Percentiles rank a stretch among this genome's conserved stretches.
These are phyloP conservation scores for Pyrus betulifolia DNA, from an alignment of 306 rosid species.

Conservation along the genomic window DNA sequence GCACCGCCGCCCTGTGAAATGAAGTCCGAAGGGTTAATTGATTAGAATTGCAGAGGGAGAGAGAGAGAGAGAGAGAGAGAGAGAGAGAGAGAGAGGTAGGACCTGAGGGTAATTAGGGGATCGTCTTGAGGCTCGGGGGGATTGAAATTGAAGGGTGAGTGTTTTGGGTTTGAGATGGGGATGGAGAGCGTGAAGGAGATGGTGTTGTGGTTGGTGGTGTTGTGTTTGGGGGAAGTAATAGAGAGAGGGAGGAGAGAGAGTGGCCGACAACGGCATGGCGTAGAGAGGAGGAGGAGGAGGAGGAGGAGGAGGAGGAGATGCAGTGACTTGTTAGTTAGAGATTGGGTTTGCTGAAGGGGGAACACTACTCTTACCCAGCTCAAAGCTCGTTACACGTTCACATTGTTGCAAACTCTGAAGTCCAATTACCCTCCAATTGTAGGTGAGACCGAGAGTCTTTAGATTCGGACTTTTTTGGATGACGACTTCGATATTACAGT, in stretches of 20 bases:
- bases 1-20: slow-evolving; percentile 40
- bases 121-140: slow-evolving; percentile 39
- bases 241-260: slow-evolving; percentile 5
- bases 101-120: slow-evolving; percentile 43
- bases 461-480: too few species aligned
- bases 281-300: background rate
- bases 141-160: slow-evolving; percentile 4
- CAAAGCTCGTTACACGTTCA: background rate
- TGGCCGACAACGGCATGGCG: slow-evolving; percentile 33
- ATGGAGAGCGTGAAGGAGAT: background rate
- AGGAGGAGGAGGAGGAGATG: background rate
- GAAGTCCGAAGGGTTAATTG: background rate
- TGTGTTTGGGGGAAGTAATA: slow-evolving; percentile 2
- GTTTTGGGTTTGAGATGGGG: slow-evolving; percentile 11
- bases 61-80: background rate
- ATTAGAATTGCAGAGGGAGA: background rate
- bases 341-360: too few species aligned
- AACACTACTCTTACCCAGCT: too few species aligned
- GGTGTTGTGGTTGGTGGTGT: background rate
- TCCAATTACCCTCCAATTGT: background rate
- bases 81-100: background rate
- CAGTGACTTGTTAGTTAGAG: background rate
- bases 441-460: too few species aligned
- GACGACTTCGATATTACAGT: too few species aligned
- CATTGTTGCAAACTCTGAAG: background rate